Base-by-base conservation (phyloP, 257 asterid species). In the Rauvolfia tetraphylla region DNA sequence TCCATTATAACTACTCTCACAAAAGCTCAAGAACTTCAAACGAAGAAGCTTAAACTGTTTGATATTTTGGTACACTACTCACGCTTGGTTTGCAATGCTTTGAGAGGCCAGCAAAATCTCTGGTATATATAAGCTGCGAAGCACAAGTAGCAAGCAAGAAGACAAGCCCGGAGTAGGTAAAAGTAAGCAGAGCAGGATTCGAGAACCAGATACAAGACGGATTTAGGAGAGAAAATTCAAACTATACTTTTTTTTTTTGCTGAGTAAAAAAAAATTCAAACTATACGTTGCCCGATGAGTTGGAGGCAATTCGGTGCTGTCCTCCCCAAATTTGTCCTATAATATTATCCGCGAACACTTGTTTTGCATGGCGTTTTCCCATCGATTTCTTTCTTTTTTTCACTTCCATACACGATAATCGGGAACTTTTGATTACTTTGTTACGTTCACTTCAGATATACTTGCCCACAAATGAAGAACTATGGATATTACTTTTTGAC, bases 161-260 rank as follows among this genome's bases (percentile, higher is more conserved):
- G 15, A 8, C 17, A 27, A 25, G 67, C 12, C 7, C 46, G 83
- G 73, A 79, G 51, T 62, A 75, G 79, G 79, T 31, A 68, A 20
- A 67, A 39, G 79, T 81, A 86, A 86, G 81, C 85, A 81, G 81
- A 78, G 84, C 23, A 87, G 87, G 83, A 84, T 76, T 62, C 33
- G 33, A 44, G 75, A 65, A 22, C 51, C 20, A 42, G 51, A 14
- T 3, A 8, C 3, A 41, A 8, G 44, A 46, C 12, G 51, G 51
- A 46, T 46, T 46, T 46, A 5, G 14, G 44, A 8, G 51, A 46
- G 51, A 46, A 46, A 5, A 46, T 46, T 46, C 51, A 46, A 46
- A 46, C 14, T 1, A 46, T 46, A 13, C 4, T 4, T 41, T 46
- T 3, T 46, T 4, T 41, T 46, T 3, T 46, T 46, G 51, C 14